These are phyloP conservation scores for Erucastrum elatum DNA, from an alignment of 345 rosid species.

Conservation along the genomic window DNA sequence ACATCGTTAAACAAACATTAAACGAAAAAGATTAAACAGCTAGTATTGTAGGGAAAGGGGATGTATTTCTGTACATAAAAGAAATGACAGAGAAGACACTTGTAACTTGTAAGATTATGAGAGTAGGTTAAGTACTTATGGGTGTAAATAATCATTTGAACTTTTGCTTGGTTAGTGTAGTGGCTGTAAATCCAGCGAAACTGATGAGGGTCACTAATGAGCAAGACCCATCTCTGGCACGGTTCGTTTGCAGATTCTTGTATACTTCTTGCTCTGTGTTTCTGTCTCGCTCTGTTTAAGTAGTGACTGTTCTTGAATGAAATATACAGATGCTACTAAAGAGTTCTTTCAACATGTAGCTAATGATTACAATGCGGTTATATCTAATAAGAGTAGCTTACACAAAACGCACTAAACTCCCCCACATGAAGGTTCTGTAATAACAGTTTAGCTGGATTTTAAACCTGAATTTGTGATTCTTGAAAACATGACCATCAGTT, in stretches of 20 bases:
- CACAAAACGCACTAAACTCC: background rate
- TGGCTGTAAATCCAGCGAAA: conserved; percentile 74
- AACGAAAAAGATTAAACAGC: too few relatives aligned
- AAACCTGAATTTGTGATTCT: background rate
- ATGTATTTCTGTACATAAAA: too few relatives aligned
- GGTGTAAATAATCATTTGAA: too few relatives aligned
- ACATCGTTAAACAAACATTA: too few relatives aligned
- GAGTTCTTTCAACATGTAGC: conserved; percentile 39
- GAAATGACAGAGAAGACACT: too few relatives aligned
- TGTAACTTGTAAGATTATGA: too few relatives aligned
- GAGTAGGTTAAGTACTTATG: too few relatives aligned
- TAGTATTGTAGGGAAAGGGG: too few relatives aligned
- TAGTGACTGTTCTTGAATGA: background rate
- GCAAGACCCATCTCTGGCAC: conserved; percentile 38
- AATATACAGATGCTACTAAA: conserved; percentile 32
- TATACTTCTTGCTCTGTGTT: background rate
- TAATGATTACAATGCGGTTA: conserved; percentile 16
- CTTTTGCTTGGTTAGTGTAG: conserved; percentile 45
- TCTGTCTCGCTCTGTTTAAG: background rate
- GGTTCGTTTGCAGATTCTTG: conserved; percentile 21
- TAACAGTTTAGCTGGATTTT: background rate
- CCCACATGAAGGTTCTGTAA: background rate
- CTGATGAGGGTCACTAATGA: conserved; percentile 61
- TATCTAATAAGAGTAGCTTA: conserved; percentile 25
- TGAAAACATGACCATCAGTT: conserved; percentile 14